Evolutionary conservation across 2,329 filamentous ascomycete genomes (phyloP).

Genomic region (Calcarisporium arbuscula): DNA sequence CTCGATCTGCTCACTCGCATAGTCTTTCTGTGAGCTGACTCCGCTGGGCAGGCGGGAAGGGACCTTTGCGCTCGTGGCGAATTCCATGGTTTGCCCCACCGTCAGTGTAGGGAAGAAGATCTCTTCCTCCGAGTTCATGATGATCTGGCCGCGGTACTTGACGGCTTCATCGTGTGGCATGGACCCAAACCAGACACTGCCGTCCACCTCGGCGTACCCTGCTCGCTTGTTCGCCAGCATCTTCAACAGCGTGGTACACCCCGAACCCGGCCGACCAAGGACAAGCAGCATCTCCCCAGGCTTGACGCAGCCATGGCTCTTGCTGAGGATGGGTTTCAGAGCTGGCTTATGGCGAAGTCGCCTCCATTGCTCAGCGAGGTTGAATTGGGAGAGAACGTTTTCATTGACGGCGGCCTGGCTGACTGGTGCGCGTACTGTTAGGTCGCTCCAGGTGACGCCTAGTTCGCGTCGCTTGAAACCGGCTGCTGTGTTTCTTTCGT

Average conservation of each 20-base stretch:
- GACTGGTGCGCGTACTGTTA: too few relatives aligned
- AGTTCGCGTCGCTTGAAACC: too few relatives aligned
- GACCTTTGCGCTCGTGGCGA: constrained; percentile 52
- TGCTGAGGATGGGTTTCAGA: constrained; percentile 51
- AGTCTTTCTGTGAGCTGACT: constrained; percentile 7
- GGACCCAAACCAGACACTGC: constrained; percentile 44
- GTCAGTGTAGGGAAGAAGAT: constrained; percentile 55
- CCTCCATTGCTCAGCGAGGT: too few relatives aligned
- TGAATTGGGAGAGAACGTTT: too few relatives aligned
- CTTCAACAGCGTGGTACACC: constrained; percentile 54
- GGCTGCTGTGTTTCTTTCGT: too few relatives aligned
- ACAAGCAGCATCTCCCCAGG: constrained; percentile 62
- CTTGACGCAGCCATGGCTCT: constrained; percentile 54
- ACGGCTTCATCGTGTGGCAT: constrained; percentile 16
- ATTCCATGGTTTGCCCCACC: constrained; percentile 59
- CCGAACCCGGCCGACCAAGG: constrained; percentile 53
- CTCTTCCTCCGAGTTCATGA: constrained; percentile 62
- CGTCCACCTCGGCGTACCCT: constrained; percentile 48
- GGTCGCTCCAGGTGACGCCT: too few relatives aligned
- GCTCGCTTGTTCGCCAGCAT: constrained; percentile 53
- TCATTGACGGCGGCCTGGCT: too few relatives aligned
- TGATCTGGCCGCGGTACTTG: constrained; percentile 38
- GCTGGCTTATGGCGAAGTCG: too few relatives aligned
- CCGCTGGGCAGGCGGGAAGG: constrained; percentile 35
- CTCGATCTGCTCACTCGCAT: constrained; percentile 3